Evolutionary conservation across 495 filamentous ascomycete genomes (phyloP).

Genomic region (Monascus purpureus): DNA sequence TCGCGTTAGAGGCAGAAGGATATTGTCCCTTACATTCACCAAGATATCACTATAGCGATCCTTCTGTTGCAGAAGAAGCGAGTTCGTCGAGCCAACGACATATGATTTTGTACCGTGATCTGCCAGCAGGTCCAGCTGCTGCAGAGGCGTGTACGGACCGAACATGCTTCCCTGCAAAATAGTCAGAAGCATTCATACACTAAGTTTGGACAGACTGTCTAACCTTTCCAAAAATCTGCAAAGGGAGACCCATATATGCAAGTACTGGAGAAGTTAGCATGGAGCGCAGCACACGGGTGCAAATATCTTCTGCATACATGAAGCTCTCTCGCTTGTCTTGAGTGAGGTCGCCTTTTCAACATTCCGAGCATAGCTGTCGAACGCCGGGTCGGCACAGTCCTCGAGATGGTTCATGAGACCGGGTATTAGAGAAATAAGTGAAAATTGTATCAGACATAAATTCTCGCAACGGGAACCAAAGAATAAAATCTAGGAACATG

Average conservation of each 20-base stretch:
- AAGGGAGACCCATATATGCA: slow-evolving; percentile 82
- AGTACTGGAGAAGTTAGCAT: slow-evolving; percentile 42
- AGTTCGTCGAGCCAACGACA: slow-evolving; percentile 94
- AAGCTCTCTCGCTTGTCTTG: slow-evolving; percentile 80
- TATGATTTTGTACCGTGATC: slow-evolving; percentile 95
- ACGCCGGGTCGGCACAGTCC: slow-evolving; percentile 83
- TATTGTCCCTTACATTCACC: slow-evolving; percentile 50
- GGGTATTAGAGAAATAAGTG: slow-evolving; percentile 84
- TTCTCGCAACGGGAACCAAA: slow-evolving; percentile 90
- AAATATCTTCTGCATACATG: slow-evolving; percentile 33
- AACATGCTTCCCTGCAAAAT: slow-evolving; percentile 68
- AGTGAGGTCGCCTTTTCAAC: slow-evolving; percentile 71
- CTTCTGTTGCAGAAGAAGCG: slow-evolving; percentile 79
- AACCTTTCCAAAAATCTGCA: slow-evolving; percentile 93
- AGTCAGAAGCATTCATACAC: slow-evolving; percentile 5
- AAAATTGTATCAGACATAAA: slow-evolving; percentile 96
- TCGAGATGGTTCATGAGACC: slow-evolving; percentile 72
- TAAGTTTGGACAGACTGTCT: slow-evolving; percentile 2
- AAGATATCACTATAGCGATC: slow-evolving; percentile 97
- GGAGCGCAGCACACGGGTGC: not conserved
- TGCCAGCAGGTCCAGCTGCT: slow-evolving; percentile 87
- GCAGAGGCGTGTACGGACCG: slow-evolving; percentile 90
- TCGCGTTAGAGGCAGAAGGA: not conserved
- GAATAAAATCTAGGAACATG: slow-evolving; percentile 74
- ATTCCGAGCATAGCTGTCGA: slow-evolving; percentile 67